phyloP scores from a whole-genome alignment of 2,329 filamentous ascomycete species.

The Daldinia sp. region DNA sequence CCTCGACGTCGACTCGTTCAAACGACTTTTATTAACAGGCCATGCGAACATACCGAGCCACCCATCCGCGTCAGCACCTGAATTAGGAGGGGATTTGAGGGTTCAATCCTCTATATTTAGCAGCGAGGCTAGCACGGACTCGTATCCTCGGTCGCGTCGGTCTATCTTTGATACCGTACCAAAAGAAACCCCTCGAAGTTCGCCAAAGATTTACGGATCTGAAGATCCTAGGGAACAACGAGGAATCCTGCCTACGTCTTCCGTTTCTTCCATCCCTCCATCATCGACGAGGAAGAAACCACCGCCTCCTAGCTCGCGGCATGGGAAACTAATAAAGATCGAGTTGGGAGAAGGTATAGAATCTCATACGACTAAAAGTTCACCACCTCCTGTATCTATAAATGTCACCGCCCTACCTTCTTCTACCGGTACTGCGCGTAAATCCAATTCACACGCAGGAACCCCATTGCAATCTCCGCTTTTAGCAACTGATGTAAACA shows the following conservation, averaged over 20 bases:
- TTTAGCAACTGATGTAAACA: slow-evolving; percentile 63
- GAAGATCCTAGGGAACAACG: slow-evolving; percentile 58
- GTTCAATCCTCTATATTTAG: slow-evolving; percentile 42
- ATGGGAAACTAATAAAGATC: slow-evolving; percentile 75
- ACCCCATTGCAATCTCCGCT: slow-evolving; percentile 47
- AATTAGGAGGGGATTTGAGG: slow-evolving; percentile 34
- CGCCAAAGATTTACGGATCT: slow-evolving; percentile 63
- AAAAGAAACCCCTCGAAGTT: slow-evolving; percentile 64
- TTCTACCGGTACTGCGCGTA: slow-evolving; percentile 28
- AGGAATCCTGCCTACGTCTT: slow-evolving; percentile 45
- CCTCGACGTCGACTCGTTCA: slow-evolving; percentile 81
- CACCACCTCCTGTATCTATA: slow-evolving; percentile 24
- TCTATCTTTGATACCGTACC: slow-evolving; percentile 60
- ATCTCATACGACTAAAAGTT: slow-evolving; percentile 22
- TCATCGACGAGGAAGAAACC: slow-evolving; percentile 62
- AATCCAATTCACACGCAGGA: slow-evolving; percentile 37
- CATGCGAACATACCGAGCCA: slow-evolving; percentile 54
- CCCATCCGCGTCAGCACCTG: slow-evolving; percentile 41
- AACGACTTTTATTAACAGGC: slow-evolving; percentile 78
- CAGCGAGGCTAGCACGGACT: slow-evolving; percentile 64
- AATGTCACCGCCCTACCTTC: slow-evolving; percentile 39
- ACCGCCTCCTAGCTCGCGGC: slow-evolving; percentile 75
- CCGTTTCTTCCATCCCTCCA: slow-evolving; percentile 34
- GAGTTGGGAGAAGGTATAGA: slow-evolving; percentile 54
- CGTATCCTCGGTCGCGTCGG: slow-evolving; percentile 65